Conservation (phyloP, 495 filamentous ascomycete genomes). For the Pseudomonodictys pantanalensis region DNA sequence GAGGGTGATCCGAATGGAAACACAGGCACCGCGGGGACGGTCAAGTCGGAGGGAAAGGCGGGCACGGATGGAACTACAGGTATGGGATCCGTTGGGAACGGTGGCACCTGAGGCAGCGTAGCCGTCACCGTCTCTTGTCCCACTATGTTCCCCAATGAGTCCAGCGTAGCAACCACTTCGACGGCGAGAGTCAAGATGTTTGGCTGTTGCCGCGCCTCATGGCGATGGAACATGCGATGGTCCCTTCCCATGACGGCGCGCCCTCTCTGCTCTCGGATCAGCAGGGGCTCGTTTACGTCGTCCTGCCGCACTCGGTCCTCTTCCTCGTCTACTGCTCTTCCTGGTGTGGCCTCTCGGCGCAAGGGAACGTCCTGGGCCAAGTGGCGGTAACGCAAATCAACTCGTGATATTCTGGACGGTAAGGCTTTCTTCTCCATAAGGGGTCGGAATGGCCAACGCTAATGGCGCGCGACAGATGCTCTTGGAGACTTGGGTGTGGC, state of each 20-base stretch:
- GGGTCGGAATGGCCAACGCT: conserved; percentile 8
- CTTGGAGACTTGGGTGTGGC: conserved; percentile 18
- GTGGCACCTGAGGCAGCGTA: conserved; percentile 6
- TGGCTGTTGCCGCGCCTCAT: neutral
- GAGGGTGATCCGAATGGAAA: conserved; percentile 31
- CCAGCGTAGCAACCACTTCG: conserved; percentile 18
- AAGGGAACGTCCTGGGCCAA: conserved; percentile 2
- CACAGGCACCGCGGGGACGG: conserved; percentile 22
- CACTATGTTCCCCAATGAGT: conserved; percentile 19
- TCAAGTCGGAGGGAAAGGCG: conserved; percentile 27
- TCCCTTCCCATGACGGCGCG: conserved; percentile 20
- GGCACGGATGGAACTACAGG: conserved; percentile 27
- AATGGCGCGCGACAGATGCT: conserved; percentile 1
- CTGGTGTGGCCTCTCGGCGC: neutral
- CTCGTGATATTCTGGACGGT: conserved; percentile 25
- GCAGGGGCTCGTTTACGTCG: conserved; percentile 19
- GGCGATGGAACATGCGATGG: conserved; percentile 29
- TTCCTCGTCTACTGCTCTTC: conserved; percentile 9
- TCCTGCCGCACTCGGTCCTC: neutral
- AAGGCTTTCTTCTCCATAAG: conserved; percentile 19
- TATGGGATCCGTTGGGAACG: conserved; percentile 8
- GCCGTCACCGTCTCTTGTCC: conserved; percentile 8
- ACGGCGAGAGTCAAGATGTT: conserved; percentile 19
- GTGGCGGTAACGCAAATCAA: conserved; percentile 23
- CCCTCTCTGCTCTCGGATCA: conserved; percentile 23